phyloP scores from a whole-genome alignment of 176 grass and related monocot genomes.

The Chloris gayana region DNA sequence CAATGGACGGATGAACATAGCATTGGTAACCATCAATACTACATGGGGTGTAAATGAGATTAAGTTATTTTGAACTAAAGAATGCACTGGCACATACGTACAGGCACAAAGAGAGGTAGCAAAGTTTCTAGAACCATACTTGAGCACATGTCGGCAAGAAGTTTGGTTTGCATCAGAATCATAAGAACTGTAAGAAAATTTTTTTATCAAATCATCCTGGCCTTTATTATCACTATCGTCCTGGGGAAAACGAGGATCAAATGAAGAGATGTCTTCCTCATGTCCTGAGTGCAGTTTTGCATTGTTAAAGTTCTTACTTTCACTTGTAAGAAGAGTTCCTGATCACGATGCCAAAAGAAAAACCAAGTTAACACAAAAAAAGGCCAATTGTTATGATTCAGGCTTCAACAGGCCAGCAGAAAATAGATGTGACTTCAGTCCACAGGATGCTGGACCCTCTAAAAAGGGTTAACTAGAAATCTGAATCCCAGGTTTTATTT shows the following conservation, averaged over 20 bases:
- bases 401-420: not conserved
- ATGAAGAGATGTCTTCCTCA: conserved; percentile 43
- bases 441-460: not conserved
- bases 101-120: not conserved
- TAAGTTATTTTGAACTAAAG: conserved; percentile 16
- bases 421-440: conserved; percentile 12
- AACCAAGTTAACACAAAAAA: conserved; percentile 34
- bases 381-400: not conserved
- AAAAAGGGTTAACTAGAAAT: conserved; percentile 2
- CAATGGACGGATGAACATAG: conserved; percentile 69
- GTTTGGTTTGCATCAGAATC: conserved; percentile 25
- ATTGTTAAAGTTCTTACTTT: conserved; percentile 37
- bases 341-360: conserved; percentile 44
- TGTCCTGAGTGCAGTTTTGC: conserved; percentile 29
- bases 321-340: conserved; percentile 45
- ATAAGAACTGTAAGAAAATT: conserved; percentile 36
- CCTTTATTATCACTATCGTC: conserved; percentile 41
- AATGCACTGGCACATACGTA: not conserved
- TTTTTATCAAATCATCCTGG: conserved; percentile 46
- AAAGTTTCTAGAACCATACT: conserved; percentile 45
- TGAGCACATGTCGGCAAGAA: conserved; percentile 34
- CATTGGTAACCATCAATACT: conserved; percentile 59
- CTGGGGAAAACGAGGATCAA: conserved; percentile 36
- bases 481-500: not conserved
- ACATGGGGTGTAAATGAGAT: conserved; percentile 19